Evolutionary conservation across 768 basidiomycete species (phyloP).

Genomic region (Pisolithus marmoratus): DNA sequence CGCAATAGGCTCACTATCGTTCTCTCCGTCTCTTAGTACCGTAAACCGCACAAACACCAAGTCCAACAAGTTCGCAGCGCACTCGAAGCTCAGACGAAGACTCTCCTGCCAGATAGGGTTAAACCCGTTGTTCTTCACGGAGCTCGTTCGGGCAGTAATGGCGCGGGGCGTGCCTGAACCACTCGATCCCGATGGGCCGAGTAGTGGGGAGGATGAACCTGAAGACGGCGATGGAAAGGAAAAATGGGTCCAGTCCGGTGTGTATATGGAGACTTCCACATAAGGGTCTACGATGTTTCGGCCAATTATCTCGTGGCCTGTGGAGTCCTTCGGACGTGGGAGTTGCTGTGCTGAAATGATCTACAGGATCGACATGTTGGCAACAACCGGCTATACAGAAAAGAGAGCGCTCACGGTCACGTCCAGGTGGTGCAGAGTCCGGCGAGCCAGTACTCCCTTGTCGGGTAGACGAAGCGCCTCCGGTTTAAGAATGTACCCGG

Average conservation of each 20-base stretch:
- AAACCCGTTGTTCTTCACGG: constrained; percentile 84
- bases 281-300: constrained; percentile 62
- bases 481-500: constrained; percentile 90
- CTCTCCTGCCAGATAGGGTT: constrained; percentile 83
- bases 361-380: constrained; percentile 21
- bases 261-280: constrained; percentile 73
- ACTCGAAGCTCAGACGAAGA: constrained; percentile 67
- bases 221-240: constrained; percentile 13
- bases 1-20: constrained; percentile 62
- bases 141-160: constrained; percentile 50
- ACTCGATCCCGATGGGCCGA: constrained; percentile 3
- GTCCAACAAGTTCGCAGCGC: constrained; percentile 71
- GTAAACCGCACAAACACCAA: constrained; percentile 80
- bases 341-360: constrained; percentile 90
- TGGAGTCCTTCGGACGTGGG: constrained; percentile 61
- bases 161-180: constrained; percentile 35
- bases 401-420: constrained; percentile 44
- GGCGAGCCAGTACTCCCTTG: constrained; percentile 49
- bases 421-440: constrained; percentile 56
- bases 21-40: constrained; percentile 59
- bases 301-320: constrained; percentile 55
- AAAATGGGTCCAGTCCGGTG: constrained; percentile 61
- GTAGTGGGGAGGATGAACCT: not conserved
- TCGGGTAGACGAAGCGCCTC: constrained; percentile 60
- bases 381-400: too few relatives aligned